Evolutionary conservation across 306 rosid genomes (phyloP), one percentile per base, ranked within the genome.

Genomic region (Castanea sativa): DNA sequence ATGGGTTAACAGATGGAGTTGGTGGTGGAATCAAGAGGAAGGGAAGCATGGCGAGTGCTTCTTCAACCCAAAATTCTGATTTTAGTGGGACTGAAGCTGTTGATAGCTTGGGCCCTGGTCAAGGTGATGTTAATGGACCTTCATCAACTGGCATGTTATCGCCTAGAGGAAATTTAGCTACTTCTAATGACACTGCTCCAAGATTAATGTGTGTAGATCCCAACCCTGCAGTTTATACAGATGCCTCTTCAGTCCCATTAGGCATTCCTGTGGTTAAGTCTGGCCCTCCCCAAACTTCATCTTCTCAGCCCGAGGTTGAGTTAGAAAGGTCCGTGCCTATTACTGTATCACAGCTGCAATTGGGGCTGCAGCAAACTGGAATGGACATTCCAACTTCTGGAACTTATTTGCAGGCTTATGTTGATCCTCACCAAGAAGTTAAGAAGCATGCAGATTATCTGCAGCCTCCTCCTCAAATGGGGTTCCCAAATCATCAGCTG

Each of bases 1-100:
- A 94, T 85, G 97, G 89, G 52, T 55, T 88, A 64, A 57, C 43
- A n/a, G 96, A 87, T 76, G 85, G 83, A 51, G 70, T 71, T 55
- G 78, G 80, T 69, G 78, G 81, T 70, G 84, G 88, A 43, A 80
- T 90, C 38, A 76, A 57, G 32, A 86, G 87, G 81, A 91, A 82
- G 88, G 98, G 52, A 87, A 94, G 97, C 69, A 53, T 82, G 53
- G 70, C 88, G 55, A 94, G 98, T 82, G 94, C 87, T 12, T 80
- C 94, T 43, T 91, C 97, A 38, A 92, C 97, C 0, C 94, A 89
- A 73, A 89, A 89, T 89, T 92, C 98, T 45, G 97, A 94, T 87
- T 78, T 87, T 16, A 90, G 97, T 78, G 97, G 82, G 53, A 21
- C 73, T 6, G 98, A 94, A 63, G 81, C 76, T 59, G 61, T 86